Evolutionary conservation across 148 eudicot genomes (phyloP).

Genomic region (Fagopyrum tataricum): DNA sequence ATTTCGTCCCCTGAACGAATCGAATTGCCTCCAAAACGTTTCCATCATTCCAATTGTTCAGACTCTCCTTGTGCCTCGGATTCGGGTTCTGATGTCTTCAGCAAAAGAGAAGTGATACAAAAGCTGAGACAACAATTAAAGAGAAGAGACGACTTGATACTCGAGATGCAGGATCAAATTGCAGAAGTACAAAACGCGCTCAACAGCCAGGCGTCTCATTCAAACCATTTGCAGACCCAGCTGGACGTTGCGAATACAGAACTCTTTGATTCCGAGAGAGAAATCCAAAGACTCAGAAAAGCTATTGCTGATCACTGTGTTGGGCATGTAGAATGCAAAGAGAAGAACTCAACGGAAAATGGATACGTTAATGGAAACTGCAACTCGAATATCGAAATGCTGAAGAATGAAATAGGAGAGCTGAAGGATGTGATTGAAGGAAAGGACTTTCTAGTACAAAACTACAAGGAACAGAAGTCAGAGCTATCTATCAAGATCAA

Average conservation of each 20-base stretch:
- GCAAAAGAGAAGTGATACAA: conserved; percentile 90
- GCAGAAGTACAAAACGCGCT: conserved; percentile 67
- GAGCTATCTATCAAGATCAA: conserved; percentile 74
- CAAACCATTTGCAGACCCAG: conserved; percentile 64
- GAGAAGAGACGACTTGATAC: conserved; percentile 84
- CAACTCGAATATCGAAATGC: conserved; percentile 42
- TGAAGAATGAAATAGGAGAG: conserved; percentile 67
- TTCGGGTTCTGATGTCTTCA: conserved; percentile 86
- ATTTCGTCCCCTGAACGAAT: conserved; percentile 79
- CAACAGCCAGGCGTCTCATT: conserved; percentile 53
- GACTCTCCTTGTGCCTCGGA: conserved; percentile 91
- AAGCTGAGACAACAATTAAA: conserved; percentile 90
- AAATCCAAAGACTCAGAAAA: conserved; percentile 86
- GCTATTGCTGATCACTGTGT: conserved; percentile 85
- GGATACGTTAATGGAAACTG: background rate
- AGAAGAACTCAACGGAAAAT: conserved; percentile 28
- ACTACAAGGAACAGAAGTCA: conserved; percentile 76
- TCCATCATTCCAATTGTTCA: conserved; percentile 71
- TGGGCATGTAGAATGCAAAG: conserved; percentile 36
- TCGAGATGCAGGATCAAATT: conserved; percentile 97
- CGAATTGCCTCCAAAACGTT: conserved; percentile 79
- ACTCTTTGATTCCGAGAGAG: conserved; percentile 76
- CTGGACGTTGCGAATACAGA: conserved; percentile 76
- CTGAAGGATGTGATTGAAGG: conserved; percentile 79
- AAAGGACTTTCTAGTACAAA: conserved; percentile 66